Evolutionary conservation across 73 alveolate genomes (phyloP), one percentile per base, ranked within the genome.

Genomic region (Paramecium sexaurelia): DNA sequence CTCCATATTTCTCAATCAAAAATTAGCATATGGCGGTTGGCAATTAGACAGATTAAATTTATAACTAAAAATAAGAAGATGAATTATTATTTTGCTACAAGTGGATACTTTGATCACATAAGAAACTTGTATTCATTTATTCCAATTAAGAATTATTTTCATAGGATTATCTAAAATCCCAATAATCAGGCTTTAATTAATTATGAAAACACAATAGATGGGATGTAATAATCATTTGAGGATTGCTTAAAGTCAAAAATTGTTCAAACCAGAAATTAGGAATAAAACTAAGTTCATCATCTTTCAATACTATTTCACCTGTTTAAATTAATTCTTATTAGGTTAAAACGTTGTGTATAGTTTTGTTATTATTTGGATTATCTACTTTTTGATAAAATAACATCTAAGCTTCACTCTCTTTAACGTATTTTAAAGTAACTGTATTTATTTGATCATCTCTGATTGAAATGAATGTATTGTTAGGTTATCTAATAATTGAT

Each of bases 211-310:
- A 78, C 22, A 78, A 40, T 6, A 41, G 22, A 78, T 78, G 90
- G 2, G 90, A 40, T 26, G 90, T 78, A 1, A 78, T 78, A 11
- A 78, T 22, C 40, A 24, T 37, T 22, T 27, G 37, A 24, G 90
- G 90, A 10, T 26, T 39, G 6, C 55, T 22, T 41, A 78, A 24
- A 41, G 69, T 41, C 27, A 78, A 17, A 20, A 78, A 45, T 78
- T 78, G n/a, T 41, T 78, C 90, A 43, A 24, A 39, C 90, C 90
- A 78, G 17, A 78, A 78, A 43, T 78, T 37, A 20, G 90, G 90
- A 5, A 78, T 10, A 45, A 40, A 78, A 22, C 71, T 36, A 2
- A 43, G 27, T 36, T 78, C 73, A 40, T 78, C 71, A 13, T 78
- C 90, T 22, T 78, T 41, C 11, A 78, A 45, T 26, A 41, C 73